Percentiles rank a stretch among this genome's conserved stretches.
phyloP scores from a whole-genome alignment of 2,329 filamentous ascomycete genomes.

The Hymenotorrendiella dingleyae region DNA sequence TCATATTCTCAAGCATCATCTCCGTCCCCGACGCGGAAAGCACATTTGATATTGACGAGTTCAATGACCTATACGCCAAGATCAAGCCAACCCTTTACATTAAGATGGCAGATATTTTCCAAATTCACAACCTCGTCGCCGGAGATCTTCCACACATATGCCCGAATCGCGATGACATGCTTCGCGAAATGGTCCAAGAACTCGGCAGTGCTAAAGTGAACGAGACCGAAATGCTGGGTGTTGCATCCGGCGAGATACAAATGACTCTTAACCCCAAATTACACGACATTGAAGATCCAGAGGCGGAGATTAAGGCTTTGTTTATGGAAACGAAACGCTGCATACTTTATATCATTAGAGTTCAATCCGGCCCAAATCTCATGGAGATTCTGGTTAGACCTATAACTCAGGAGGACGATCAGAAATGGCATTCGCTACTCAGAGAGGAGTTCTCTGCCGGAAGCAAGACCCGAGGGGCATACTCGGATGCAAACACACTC shows the following conservation, averaged over 20 bases:
- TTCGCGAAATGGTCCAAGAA: conserved; percentile 88
- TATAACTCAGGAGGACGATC: conserved; percentile 79
- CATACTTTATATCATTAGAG: conserved; percentile 93
- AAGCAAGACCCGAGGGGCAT: conserved; percentile 71
- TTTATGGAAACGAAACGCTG: conserved; percentile 99
- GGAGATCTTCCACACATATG: conserved; percentile 73
- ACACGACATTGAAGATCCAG: conserved; percentile 85
- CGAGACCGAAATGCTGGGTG: conserved; percentile 84
- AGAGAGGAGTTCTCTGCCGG: conserved; percentile 71
- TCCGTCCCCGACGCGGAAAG: conserved; percentile 79
- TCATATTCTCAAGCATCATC: conserved; percentile 73
- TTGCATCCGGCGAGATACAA: conserved; percentile 76
- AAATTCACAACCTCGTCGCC: conserved; percentile 84
- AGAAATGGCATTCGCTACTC: conserved; percentile 77
- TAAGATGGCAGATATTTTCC: conserved; percentile 96
- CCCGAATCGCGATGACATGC: conserved; percentile 73
- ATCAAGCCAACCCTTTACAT: conserved; percentile 98
- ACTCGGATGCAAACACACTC: conserved; percentile 77
- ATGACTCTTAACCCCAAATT: conserved; percentile 86
- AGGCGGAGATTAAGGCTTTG: conserved; percentile 82
- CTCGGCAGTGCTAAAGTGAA: conserved; percentile 95
- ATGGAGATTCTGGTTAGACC: conserved; percentile 93
- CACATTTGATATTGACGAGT: conserved; percentile 97
- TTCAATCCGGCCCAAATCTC: conserved; percentile 87
- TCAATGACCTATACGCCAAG: conserved; percentile 94